These are phyloP conservation scores for Wallacemonas sp. DNA, from an alignment of 208 protist species.

Conservation along the genomic window DNA sequence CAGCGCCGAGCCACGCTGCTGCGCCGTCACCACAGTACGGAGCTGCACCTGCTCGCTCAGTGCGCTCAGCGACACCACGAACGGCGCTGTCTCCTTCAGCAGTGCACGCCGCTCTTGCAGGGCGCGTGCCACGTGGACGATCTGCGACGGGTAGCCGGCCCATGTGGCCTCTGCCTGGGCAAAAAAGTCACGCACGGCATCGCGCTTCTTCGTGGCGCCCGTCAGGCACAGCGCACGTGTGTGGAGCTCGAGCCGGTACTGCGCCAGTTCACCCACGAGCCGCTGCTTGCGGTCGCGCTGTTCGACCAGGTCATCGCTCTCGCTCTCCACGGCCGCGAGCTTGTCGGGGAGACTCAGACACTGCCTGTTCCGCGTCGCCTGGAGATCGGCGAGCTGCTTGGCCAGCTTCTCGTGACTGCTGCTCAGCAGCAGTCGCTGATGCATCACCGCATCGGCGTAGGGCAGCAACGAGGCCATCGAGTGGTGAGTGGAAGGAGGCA, in stretches of 20 bases:
- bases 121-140: conserved; percentile 43
- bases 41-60: neutral
- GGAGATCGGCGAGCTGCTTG: conserved; percentile 56
- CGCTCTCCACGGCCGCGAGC: conserved; percentile 59
- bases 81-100: conserved; percentile 11
- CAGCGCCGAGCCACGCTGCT: too few species aligned
- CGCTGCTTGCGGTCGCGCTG: conserved; percentile 37
- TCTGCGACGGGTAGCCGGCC: conserved; percentile 38
- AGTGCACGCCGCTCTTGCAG: conserved; percentile 45
- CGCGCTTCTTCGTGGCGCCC: conserved; percentile 22
- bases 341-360: conserved; percentile 49
- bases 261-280: conserved; percentile 51
- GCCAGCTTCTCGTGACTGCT: conserved; percentile 69
- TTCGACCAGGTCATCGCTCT: conserved; percentile 50
- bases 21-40: neutral
- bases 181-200: conserved; percentile 29
- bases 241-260: conserved; percentile 45
- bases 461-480: conserved; percentile 63
- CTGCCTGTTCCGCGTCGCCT: conserved; percentile 42
- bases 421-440: conserved; percentile 71
- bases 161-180: conserved; percentile 35
- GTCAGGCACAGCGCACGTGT: conserved; percentile 37
- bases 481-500: too few species aligned
- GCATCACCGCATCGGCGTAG: conserved; percentile 74
- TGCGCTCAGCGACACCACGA: neutral